phyloP scores from a whole-genome alignment of 2,329 filamentous ascomycete genomes.

The Achaetomium macrosporum region DNA sequence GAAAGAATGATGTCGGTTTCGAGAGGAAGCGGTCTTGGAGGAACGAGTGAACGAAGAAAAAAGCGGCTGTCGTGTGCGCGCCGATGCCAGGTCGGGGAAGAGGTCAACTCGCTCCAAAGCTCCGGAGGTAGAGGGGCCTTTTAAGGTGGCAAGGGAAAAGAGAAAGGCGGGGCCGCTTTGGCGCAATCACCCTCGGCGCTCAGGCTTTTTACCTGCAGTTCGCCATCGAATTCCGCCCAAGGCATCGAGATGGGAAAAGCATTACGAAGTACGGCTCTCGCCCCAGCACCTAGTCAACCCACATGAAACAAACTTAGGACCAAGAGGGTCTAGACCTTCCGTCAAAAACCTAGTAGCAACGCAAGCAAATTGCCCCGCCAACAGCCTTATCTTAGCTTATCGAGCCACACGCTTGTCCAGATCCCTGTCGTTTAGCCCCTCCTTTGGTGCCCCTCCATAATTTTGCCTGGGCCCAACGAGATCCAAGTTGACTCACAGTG shows the following conservation, averaged over 20 bases:
- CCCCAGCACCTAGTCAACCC: neutral
- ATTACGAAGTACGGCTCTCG: neutral
- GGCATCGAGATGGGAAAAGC: neutral
- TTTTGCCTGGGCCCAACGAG: too few species aligned
- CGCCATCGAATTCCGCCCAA: neutral
- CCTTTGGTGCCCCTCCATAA: too few species aligned
- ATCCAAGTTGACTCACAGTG: too few species aligned
- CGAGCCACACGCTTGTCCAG: too few species aligned
- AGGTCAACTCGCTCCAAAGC: too few species aligned
- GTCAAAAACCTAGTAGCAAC: neutral
- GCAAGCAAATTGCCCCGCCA: neutral
- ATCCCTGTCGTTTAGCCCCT: too few species aligned
- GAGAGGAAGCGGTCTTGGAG: neutral
- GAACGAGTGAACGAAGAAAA: neutral
- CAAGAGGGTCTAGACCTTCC: conserved; percentile 2
- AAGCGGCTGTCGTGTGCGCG: too few species aligned
- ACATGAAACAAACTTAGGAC: neutral
- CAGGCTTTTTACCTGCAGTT: neutral
- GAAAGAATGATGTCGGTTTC: neutral
- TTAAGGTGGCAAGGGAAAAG: neutral
- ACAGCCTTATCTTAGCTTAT: conserved; percentile 14
- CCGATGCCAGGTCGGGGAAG: too few species aligned
- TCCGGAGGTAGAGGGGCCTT: too few species aligned
- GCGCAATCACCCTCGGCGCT: neutral
- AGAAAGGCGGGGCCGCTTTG: neutral